Evolutionary conservation across 441 rosid species (phyloP), one percentile per base, ranked within the genome.

Genomic region (Pelargonium cotyledonis): DNA sequence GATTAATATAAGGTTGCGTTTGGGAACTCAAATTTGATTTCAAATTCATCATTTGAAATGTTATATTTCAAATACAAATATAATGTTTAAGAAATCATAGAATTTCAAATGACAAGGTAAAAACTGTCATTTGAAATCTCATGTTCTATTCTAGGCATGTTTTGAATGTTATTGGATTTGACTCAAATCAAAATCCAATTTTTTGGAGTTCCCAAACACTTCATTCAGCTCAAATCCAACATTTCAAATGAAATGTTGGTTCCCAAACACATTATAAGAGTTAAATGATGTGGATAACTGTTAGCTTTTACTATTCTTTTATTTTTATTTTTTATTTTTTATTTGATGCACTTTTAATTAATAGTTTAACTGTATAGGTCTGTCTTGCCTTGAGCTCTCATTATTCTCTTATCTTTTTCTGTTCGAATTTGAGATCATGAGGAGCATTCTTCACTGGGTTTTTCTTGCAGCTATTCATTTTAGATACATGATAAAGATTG

Each of bases 221-320:
- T 29, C 31, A 29, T 29, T 29, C 3, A 29, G 31, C 31, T 29
- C 31, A 29, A 29, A 29, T 29, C 31, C 31, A 29, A 29, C 31
- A 29, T 29, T 29, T 29, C 31, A 29, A 1, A 1, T 29, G 31
- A 29, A 29, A 29, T 29, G 31, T 29, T 1, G 31, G 31, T 29
- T 29, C 31, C 31, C 31, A 29, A 29, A 29, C 31, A 29, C 31
- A 29, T 4, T 16, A 18, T 55, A 18, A 6, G 29, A 55, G 11
- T 8, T 55, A 55, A 55, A 55, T 55, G 62, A 55, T 55, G 62
- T 23, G 7, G 62, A 55, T 55, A 16, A 55, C 26, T 18, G 62
- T 55, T 9, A 18, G 18, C 18, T 55, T 23, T 55, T 15, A 6
- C 8, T 7, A 14, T 15, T 55, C 9, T 16, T 18, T 55, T 6